Evolutionary conservation across 2,329 filamentous ascomycete species (phyloP), one percentile per base, ranked within the genome.

Genomic region (Fusarium annulatum): DNA sequence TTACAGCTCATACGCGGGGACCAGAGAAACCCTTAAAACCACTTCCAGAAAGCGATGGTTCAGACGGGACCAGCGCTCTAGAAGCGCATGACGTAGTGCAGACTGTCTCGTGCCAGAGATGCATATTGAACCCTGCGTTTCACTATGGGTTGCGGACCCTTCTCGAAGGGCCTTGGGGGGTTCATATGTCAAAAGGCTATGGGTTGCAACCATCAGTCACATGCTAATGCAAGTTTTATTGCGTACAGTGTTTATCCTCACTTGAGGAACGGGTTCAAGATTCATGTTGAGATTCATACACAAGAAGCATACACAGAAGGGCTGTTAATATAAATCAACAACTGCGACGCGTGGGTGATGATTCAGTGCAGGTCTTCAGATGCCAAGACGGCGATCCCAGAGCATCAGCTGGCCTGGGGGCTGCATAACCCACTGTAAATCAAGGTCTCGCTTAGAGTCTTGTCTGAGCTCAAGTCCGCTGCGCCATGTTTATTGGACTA

Each of bases 181-280:
- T 26, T 41, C 23, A 39, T 5, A 14, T 55, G 51, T 41, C 51
- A 39, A 55, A 28, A 28, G 9, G 23, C 34, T 28, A 9, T 14
- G 23, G 34, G 51, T n/a, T 39, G 51, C 34, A 55, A 55, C 51
- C 51, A 55, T 41, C 51, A 55, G 51, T 55, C 51, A 55, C 51
- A 55, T 55, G 51, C 34, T 7, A 18, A n/a, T n/a, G 34, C 23
- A 21, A 28, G 15, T 41, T 55, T 28, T 41, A 2, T 28, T 7
- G 34, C 14, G 19, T 55, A 28, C 51, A 55, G 51, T 55, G 51
- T 11, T 53, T 12, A 26, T 15, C 3, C n/a, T 36, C n/a, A 21
- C 18, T 26, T 8, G 12, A 26, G 18, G 1, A 38, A 19, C 18
- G 8, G 12, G 7, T 8, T 36, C 0, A 2, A 19, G 3, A 14